These are phyloP conservation scores for Xerocomus nothofagi DNA, from an alignment of 1,284 basidiomycete species.

Conservation along the genomic window DNA sequence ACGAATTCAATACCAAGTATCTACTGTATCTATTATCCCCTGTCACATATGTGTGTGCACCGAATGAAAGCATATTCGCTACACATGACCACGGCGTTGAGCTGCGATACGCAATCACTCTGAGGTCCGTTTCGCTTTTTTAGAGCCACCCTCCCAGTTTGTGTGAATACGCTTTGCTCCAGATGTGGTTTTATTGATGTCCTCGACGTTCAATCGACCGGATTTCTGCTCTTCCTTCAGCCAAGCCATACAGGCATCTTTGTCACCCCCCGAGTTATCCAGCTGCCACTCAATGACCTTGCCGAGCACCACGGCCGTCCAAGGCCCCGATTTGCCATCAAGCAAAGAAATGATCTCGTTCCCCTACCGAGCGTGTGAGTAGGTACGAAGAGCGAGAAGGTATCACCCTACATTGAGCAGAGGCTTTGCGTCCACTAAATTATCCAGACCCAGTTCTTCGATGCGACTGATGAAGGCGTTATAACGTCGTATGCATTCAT, in stretches of 20 bases:
- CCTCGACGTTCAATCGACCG: conserved; percentile 43
- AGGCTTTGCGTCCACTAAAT: conserved; percentile 66
- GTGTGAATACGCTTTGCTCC: conserved; percentile 28
- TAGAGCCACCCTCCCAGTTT: conserved; percentile 37
- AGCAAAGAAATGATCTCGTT: conserved; percentile 62
- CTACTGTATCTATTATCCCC: conserved; percentile 20
- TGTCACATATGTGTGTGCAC: neutral
- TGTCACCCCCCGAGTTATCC: conserved; percentile 63
- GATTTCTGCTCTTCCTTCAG: conserved; percentile 52
- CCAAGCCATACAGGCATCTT: conserved; percentile 71
- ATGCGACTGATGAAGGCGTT: conserved; percentile 62
- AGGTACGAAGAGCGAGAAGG: neutral
- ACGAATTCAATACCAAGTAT: conserved; percentile 6
- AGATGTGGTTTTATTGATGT: conserved; percentile 22
- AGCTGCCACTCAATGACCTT: conserved; percentile 83
- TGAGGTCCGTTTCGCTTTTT: conserved; percentile 45
- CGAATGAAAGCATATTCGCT: conserved; percentile 8
- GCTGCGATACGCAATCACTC: neutral
- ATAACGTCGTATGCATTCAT: conserved; percentile 57
- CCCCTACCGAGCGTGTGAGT: conserved; percentile 54
- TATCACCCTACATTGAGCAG: conserved; percentile 69
- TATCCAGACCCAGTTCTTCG: conserved; percentile 60
- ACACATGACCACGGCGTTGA: neutral
- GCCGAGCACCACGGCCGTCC: conserved; percentile 65
- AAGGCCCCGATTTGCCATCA: conserved; percentile 59